A percentile compares a stretch with the other conserved stretches of the same genome.
phyloP scores from a whole-genome alignment of 441 rosid genomes.

The Biscutella laevigata region DNA sequence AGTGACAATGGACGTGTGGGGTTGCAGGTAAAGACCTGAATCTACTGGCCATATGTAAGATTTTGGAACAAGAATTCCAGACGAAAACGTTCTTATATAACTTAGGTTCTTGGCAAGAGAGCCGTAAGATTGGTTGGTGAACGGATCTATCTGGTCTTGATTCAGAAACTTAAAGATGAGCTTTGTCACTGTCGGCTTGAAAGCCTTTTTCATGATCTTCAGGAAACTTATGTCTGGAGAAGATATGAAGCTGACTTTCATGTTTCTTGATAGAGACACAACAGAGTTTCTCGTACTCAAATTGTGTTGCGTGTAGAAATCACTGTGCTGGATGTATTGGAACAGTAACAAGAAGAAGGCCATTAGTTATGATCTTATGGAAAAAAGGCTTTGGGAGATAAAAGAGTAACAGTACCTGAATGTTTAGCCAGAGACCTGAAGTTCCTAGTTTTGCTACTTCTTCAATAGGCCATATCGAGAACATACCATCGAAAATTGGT shows the following conservation, averaged over 20 bases:
- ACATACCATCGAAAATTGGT: constrained; percentile 27
- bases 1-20: constrained; percentile 46
- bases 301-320: constrained; percentile 54
- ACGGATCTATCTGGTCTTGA: constrained; percentile 40
- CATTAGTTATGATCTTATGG: not conserved
- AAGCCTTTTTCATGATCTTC: constrained; percentile 28
- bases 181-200: constrained; percentile 37
- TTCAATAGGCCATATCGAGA: constrained; percentile 29
- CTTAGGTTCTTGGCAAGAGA: constrained; percentile 52
- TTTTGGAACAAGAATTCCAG: constrained; percentile 84
- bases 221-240: constrained; percentile 73
- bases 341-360: not conserved
- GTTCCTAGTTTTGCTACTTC: constrained; percentile 24
- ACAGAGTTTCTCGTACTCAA: constrained; percentile 55
- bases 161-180: constrained; percentile 49
- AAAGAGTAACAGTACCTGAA: constrained; percentile 44
- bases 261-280: constrained; percentile 34
- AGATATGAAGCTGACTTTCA: constrained; percentile 49
- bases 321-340: constrained; percentile 49
- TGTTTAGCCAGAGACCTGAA: constrained; percentile 62
- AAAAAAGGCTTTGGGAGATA: not conserved
- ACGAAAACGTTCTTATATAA: constrained; percentile 64
- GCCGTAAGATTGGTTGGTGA: constrained; percentile 57
- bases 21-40: constrained; percentile 37
- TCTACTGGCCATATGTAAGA: constrained; percentile 56